These are phyloP conservation scores for Furcasterigmium sp. DNA, from an alignment of 2,329 filamentous ascomycete species.

Conservation along the genomic window DNA sequence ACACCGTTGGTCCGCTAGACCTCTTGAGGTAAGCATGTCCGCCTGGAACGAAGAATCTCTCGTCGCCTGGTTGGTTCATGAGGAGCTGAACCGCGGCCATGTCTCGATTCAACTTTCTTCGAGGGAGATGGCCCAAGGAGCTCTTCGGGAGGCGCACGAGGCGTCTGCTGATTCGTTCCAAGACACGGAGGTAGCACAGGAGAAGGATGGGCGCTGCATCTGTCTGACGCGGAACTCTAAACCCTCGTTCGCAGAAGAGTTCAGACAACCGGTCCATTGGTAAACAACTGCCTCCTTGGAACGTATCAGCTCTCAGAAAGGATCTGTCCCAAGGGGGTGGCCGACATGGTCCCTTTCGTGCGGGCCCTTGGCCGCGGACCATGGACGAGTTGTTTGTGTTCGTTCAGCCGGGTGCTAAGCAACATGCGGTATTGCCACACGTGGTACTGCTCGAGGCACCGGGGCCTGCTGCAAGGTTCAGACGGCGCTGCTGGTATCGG, in stretches of 20 bases:
- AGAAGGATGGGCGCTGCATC: neutral
- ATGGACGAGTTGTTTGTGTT: too few relatives aligned
- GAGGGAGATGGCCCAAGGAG: neutral
- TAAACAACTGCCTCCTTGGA: too few relatives aligned
- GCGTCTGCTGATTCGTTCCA: too few relatives aligned
- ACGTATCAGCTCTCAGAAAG: too few relatives aligned
- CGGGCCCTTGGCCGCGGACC: too few relatives aligned
- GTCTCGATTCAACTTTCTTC: too few relatives aligned
- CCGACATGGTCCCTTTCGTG: too few relatives aligned
- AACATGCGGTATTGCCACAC: neutral
- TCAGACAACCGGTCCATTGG: too few relatives aligned
- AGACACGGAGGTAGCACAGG: neutral
- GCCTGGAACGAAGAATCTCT: neutral
- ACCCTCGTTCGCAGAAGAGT: neutral
- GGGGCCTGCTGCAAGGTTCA: neutral
- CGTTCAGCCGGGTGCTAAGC: neutral
- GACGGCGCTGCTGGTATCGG: neutral
- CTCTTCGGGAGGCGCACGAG: too few relatives aligned
- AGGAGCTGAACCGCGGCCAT: neutral
- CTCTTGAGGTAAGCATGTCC: neutral
- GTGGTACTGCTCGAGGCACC: neutral
- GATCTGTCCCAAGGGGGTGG: too few relatives aligned
- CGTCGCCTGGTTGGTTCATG: neutral
- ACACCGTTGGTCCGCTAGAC: conserved; percentile 1
- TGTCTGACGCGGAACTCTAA: neutral